These are phyloP conservation scores for Boletus pseudo-olivaceus DNA, from an alignment of 768 basidiomycete genomes.

Conservation along the genomic window DNA sequence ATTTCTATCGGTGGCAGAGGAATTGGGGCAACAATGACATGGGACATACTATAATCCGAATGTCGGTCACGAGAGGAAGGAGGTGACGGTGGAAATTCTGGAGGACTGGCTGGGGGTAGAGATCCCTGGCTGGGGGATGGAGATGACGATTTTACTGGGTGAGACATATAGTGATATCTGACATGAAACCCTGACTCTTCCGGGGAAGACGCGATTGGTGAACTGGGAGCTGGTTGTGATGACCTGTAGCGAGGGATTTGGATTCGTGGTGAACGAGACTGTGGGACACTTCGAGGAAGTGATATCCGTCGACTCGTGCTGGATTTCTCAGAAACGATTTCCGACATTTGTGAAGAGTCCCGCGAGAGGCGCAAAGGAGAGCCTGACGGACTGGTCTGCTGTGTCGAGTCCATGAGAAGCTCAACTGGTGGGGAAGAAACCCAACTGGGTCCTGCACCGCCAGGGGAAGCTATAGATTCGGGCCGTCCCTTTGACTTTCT, in stretches of 20 bases:
- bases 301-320: not conserved
- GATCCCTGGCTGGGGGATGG: constrained; percentile 1
- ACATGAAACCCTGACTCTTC: constrained; percentile 12
- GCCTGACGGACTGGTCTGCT: not conserved
- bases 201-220: constrained; percentile 15
- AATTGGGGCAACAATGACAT: not conserved
- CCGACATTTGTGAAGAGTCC: constrained; percentile 4
- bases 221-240: constrained; percentile 1
- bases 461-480: not conserved
- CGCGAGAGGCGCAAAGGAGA: constrained; percentile 1
- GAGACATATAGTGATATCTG: constrained; percentile 8
- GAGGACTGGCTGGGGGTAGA: constrained; percentile 2
- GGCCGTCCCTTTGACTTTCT: not conserved
- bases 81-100: not conserved
- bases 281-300: not conserved
- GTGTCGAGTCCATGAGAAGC: not conserved
- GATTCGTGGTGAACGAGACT: constrained; percentile 7
- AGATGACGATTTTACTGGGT: not conserved
- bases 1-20: not conserved
- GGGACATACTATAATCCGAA: not conserved
- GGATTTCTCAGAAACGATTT: not conserved
- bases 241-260: constrained; percentile 12
- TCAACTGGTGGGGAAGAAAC: not conserved
- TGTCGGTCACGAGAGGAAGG: not conserved
- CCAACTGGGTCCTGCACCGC: not conserved